Conservation (phyloP, 257 asterid species). For the Scutellaria minor region DNA sequence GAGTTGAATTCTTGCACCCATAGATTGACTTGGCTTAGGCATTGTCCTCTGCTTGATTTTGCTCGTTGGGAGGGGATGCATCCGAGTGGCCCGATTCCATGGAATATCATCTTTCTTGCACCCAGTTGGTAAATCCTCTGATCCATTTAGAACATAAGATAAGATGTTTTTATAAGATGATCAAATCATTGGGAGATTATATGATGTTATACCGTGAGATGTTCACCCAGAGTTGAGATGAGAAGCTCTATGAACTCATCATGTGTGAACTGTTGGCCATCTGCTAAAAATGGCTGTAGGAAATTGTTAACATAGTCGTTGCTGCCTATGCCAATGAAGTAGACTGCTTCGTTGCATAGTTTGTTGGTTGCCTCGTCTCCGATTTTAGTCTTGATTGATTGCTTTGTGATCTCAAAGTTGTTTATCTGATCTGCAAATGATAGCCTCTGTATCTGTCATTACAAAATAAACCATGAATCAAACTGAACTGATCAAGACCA, state of each 20-base stretch:
- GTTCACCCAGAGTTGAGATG: conserved; percentile 62
- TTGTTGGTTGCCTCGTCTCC: conserved; percentile 65
- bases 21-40: conserved; percentile 67
- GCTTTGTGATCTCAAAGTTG: conserved; percentile 57
- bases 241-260: conserved; percentile 64
- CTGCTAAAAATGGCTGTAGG: conserved; percentile 74
- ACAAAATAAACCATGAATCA: neutral
- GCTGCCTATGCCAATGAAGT: conserved; percentile 79
- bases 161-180: neutral
- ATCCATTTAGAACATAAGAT: neutral
- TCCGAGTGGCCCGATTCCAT: conserved; percentile 77
- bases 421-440: conserved; percentile 75
- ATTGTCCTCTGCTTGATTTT: conserved; percentile 56
- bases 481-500: no score
- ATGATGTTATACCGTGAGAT: conserved; percentile 45
- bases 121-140: conserved; percentile 73
- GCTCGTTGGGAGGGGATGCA: conserved; percentile 85
- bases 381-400: conserved; percentile 53
- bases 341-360: conserved; percentile 62
- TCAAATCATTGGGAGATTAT: neutral
- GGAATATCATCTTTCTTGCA: conserved; percentile 74
- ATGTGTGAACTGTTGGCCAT: conserved; percentile 68
- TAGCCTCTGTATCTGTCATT: conserved; percentile 63
- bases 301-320: conserved; percentile 83
- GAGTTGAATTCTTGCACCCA: conserved; percentile 75